Evolutionary conservation across 192 early-diverging fungal genomes (phyloP).

Genomic region (Linnemannia hyalina): DNA sequence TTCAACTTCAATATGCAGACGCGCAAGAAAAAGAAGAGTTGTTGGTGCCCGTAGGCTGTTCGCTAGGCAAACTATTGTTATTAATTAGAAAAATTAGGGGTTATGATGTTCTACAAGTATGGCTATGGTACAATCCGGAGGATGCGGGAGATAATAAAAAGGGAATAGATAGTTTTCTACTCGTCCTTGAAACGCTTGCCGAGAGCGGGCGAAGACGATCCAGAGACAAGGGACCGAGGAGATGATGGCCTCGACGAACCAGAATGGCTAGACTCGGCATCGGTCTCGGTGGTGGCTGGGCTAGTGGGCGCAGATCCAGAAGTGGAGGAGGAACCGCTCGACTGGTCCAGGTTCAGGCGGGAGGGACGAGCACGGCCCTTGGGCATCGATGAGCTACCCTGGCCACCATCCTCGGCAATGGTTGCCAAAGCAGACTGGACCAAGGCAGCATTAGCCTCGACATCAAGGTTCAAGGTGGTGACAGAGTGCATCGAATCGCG

Average conservation of each 20-base stretch:
- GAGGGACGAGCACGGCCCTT: conserved; percentile 43
- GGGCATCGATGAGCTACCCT: conserved; percentile 8
- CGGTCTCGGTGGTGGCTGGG: conserved; percentile 17
- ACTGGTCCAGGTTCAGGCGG: conserved; percentile 37
- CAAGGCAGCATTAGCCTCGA: conserved; percentile 22
- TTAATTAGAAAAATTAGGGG: background rate
- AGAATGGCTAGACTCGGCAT: conserved; percentile 11
- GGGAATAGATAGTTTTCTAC: conserved; percentile 1
- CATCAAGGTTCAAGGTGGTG: conserved; percentile 40
- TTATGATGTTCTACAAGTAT: conserved; percentile 1
- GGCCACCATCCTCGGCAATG: background rate
- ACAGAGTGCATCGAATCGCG: conserved; percentile 46
- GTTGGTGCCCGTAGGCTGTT: too few species aligned
- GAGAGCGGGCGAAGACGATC: conserved; percentile 29
- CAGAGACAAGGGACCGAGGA: conserved; percentile 34
- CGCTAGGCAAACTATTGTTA: background rate
- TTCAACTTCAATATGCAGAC: too few species aligned
- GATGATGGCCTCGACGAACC: conserved; percentile 30
- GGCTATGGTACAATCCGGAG: conserved; percentile 10
- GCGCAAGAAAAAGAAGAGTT: too few species aligned
- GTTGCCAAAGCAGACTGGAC: conserved; percentile 15
- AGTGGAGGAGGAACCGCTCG: background rate
- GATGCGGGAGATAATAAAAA: conserved; percentile 8
- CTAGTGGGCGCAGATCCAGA: conserved; percentile 30
- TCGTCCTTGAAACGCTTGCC: conserved; percentile 54